phyloP scores from a whole-genome alignment of 495 filamentous ascomycete species.

The Acidomyces sp. region DNA sequence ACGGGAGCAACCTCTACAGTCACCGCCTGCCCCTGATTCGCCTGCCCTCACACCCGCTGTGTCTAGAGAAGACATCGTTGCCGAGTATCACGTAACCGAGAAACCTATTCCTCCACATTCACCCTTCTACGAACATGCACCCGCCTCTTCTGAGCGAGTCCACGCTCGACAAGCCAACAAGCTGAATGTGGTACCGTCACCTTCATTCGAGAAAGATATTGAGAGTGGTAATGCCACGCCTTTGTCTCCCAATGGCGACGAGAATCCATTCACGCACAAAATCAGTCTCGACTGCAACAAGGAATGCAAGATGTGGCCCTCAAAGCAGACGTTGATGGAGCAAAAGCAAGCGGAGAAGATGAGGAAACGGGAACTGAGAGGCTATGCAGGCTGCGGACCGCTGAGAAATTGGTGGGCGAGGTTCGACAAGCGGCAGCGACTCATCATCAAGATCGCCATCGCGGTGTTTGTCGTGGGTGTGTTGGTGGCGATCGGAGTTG shows the following conservation, averaged over 20 bases:
- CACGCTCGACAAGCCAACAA: conserved; percentile 22
- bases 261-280: conserved; percentile 17
- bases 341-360: conserved; percentile 21
- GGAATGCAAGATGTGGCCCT: conserved; percentile 35
- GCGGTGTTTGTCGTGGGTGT: conserved; percentile 44
- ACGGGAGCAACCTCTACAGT: conserved; percentile 2
- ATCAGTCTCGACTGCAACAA: conserved; percentile 27
- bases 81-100: neutral
- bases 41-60: conserved; percentile 13
- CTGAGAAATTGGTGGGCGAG: conserved; percentile 28
- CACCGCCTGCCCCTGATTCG: conserved; percentile 10
- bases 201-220: conserved; percentile 27
- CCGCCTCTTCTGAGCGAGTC: conserved; percentile 37
- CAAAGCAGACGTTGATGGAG: conserved; percentile 26
- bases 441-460: conserved; percentile 40
- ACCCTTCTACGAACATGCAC: conserved; percentile 47
- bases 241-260: conserved; percentile 1
- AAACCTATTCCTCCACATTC: conserved; percentile 30
- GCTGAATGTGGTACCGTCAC: conserved; percentile 9
- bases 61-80: conserved; percentile 9
- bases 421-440: conserved; percentile 38
- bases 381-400: conserved; percentile 17
- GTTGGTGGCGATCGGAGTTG: conserved; percentile 49
- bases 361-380: conserved; percentile 20
- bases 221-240: conserved; percentile 18